These are phyloP conservation scores for Lachnellula suecica DNA, from an alignment of 2,329 filamentous ascomycete genomes.

Conservation along the genomic window DNA sequence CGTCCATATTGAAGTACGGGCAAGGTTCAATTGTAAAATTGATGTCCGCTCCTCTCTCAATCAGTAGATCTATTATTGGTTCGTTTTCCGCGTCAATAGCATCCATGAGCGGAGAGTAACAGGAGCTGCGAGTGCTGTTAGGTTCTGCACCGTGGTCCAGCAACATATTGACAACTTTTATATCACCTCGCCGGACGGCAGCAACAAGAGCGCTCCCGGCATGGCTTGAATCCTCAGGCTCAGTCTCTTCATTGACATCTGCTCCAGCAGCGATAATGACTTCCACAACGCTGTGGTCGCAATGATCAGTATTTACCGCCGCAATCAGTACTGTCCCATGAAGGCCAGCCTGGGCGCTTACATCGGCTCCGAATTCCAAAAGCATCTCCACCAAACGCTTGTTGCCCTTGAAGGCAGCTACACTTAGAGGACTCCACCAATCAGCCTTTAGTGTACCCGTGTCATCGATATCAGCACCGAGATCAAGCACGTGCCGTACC, in stretches of 20 bases:
- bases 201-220: constrained; percentile 2
- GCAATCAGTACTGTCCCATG: background rate
- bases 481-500: background rate
- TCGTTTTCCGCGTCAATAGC: background rate
- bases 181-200: background rate
- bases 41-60: background rate
- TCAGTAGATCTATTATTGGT: background rate
- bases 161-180: background rate
- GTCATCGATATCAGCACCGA: background rate
- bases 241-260: background rate
- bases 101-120: background rate
- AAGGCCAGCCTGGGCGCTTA: constrained; percentile 6
- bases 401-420: constrained; percentile 28
- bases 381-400: background rate
- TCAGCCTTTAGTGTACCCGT: background rate
- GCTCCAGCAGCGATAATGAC: background rate
- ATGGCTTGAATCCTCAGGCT: background rate
- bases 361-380: constrained; percentile 5
- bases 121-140: background rate
- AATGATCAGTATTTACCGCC: background rate
- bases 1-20: background rate
- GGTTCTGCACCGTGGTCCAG: background rate
- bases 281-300: background rate
- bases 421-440: background rate
- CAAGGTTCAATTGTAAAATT: background rate